Evolutionary conservation across 768 basidiomycete species (phyloP).

Genomic region (Vishniacozyma victoriae): DNA sequence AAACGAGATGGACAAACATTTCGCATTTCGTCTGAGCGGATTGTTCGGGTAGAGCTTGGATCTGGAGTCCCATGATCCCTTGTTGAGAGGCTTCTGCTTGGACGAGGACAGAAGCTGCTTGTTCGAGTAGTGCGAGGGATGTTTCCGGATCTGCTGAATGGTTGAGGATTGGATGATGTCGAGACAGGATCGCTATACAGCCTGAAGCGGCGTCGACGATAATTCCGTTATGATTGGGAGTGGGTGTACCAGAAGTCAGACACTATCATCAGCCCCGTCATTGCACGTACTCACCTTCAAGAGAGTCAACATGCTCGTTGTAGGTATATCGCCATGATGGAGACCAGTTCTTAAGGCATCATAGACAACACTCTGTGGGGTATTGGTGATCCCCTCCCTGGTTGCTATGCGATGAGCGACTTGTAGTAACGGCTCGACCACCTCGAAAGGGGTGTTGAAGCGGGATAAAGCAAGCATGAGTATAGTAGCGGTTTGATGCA

Average conservation of each 20-base stretch:
- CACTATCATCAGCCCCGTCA: no score
- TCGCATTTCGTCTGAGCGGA: no score
- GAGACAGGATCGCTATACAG: constrained; percentile 17
- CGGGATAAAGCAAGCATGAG: constrained; percentile 20
- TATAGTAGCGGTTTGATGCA: constrained; percentile 30
- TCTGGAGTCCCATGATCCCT: constrained; percentile 13
- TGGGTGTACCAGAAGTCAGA: no score
- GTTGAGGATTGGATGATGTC: constrained; percentile 13
- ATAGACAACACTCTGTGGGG: constrained; percentile 14
- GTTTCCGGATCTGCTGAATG: constrained; percentile 5
- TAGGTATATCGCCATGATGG: constrained; percentile 14
- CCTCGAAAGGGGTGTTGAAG: constrained; percentile 13
- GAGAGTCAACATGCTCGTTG: constrained; percentile 13
- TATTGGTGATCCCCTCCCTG: constrained; percentile 13
- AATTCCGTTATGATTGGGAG: neutral
- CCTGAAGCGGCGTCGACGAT: constrained; percentile 15
- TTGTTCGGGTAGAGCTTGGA: no score
- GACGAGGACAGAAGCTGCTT: constrained; percentile 16
- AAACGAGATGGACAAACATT: constrained; percentile 20
- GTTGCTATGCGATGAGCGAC: constrained; percentile 6
- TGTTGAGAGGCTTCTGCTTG: constrained; percentile 11
- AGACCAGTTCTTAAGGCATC: constrained; percentile 17
- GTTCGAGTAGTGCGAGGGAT: neutral
- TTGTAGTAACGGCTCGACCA: constrained; percentile 4
- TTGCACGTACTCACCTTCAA: no score